Evolutionary conservation across 345 rosid genomes (phyloP).

Genomic region (Citrus inodora): DNA sequence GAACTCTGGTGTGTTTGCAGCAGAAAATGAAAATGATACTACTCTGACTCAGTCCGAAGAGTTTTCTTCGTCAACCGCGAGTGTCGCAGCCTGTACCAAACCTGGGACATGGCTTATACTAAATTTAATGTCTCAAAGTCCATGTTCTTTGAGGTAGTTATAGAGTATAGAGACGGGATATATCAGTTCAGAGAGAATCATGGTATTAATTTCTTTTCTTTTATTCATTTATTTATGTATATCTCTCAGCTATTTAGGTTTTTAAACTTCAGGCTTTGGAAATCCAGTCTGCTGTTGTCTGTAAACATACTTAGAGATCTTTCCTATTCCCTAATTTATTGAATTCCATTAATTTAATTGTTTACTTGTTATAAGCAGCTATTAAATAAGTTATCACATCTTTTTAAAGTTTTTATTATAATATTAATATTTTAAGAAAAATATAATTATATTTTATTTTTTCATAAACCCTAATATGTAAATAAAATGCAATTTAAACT

Average conservation of each 20-base stretch:
- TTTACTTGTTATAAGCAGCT: no score
- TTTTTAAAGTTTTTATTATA: no score
- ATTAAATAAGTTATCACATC: no score
- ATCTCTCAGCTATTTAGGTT: neutral
- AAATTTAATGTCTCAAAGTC: constrained; percentile 1
- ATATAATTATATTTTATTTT: no score
- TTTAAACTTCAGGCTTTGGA: neutral
- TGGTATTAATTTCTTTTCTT: neutral
- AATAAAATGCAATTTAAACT: no score
- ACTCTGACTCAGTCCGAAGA: neutral
- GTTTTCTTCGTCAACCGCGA: neutral
- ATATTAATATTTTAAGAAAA: no score
- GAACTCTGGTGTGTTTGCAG: neutral
- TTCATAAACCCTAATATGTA: no score
- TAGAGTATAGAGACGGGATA: neutral
- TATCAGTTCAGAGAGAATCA: neutral
- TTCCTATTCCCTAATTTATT: neutral
- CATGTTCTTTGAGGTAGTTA: neutral
- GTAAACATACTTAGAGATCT: neutral
- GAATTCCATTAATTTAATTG: neutral
- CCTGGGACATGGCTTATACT: constrained; percentile 1
- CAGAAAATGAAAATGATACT: constrained; percentile 2
- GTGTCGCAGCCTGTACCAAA: neutral
- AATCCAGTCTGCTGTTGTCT: neutral
- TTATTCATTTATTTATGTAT: neutral